These are phyloP conservation scores for Prunus kanzakura DNA, from an alignment of 306 rosid genomes.

Conservation along the genomic window DNA sequence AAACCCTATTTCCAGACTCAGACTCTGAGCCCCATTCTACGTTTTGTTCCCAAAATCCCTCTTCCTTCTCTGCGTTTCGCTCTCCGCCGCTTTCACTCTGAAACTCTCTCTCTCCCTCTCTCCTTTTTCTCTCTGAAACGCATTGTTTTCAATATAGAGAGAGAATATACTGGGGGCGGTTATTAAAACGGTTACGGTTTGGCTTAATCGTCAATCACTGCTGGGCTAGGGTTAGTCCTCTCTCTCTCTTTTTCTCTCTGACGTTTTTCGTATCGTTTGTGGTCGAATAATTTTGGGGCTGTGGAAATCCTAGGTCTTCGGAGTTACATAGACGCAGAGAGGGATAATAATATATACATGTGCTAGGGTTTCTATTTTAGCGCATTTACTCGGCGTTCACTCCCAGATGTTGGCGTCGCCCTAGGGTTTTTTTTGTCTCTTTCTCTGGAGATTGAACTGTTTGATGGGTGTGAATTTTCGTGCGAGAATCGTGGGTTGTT, in stretches of 20 bases:
- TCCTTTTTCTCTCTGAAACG: slow-evolving; percentile 24
- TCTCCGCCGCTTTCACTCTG: background rate
- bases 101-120: background rate
- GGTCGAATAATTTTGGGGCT: slow-evolving; percentile 12
- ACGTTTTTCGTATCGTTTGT: background rate
- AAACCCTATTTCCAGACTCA: slow-evolving; percentile 55
- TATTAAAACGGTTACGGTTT: slow-evolving; percentile 56
- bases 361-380: slow-evolving; percentile 54
- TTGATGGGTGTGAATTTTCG: slow-evolving; percentile 35
- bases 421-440: slow-evolving; percentile 39
- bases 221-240: slow-evolving; percentile 67
- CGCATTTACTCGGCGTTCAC: slow-evolving; percentile 27
- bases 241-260: slow-evolving; percentile 1
- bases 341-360: background rate
- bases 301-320: slow-evolving; percentile 49
- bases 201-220: slow-evolving; percentile 35
- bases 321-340: slow-evolving; percentile 8
- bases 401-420: slow-evolving; percentile 24
- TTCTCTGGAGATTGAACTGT: slow-evolving; percentile 28
- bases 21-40: slow-evolving; percentile 28
- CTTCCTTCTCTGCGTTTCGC: background rate
- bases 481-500: slow-evolving; percentile 16
- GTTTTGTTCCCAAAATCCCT: slow-evolving; percentile 5
- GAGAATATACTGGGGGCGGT: slow-evolving; percentile 40
- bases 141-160: slow-evolving; percentile 37